Evolutionary conservation across 805 yeast species (phyloP).

Genomic region (Saccharomyces paradoxus): DNA sequence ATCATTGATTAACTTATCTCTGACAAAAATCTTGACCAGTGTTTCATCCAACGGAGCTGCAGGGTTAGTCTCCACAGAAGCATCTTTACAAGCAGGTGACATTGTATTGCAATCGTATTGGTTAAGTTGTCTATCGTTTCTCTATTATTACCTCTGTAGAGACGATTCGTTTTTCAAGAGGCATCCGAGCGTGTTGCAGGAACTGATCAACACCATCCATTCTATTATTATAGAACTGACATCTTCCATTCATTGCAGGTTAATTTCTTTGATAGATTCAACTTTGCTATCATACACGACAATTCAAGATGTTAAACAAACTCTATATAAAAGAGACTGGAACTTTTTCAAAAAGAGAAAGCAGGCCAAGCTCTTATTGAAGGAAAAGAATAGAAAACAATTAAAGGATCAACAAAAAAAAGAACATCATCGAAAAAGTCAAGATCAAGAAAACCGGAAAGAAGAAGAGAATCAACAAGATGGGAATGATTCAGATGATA

Average conservation of each 20-base stretch:
- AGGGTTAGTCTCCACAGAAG: background rate
- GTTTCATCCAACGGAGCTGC: constrained; percentile 30
- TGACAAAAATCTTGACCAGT: constrained; percentile 52
- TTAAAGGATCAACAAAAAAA: constrained; percentile 11
- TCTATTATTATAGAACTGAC: constrained; percentile 58
- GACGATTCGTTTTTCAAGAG: constrained; percentile 50
- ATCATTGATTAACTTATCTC: constrained; percentile 50
- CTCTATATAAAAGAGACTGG: constrained; percentile 70
- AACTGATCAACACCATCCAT: constrained; percentile 45
- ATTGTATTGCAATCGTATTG: constrained; percentile 74
- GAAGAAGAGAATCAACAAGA: background rate
- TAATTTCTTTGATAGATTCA: constrained; percentile 50
- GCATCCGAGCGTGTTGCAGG: constrained; percentile 56
- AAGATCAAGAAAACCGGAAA: constrained; percentile 5
- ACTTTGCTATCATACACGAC: constrained; percentile 69
- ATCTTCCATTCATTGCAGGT: constrained; percentile 54
- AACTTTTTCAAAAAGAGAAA: constrained; percentile 42
- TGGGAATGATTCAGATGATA: background rate
- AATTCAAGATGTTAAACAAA: constrained; percentile 72
- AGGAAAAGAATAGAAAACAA: constrained; percentile 8
- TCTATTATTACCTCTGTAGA: constrained; percentile 67
- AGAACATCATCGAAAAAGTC: constrained; percentile 23
- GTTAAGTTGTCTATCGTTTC: constrained; percentile 71
- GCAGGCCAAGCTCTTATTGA: constrained; percentile 16
- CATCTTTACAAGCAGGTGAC: constrained; percentile 38